These are phyloP conservation scores for Verticillium zaregamsianum DNA, from an alignment of 2,329 filamentous ascomycete genomes.

Conservation along the genomic window DNA sequence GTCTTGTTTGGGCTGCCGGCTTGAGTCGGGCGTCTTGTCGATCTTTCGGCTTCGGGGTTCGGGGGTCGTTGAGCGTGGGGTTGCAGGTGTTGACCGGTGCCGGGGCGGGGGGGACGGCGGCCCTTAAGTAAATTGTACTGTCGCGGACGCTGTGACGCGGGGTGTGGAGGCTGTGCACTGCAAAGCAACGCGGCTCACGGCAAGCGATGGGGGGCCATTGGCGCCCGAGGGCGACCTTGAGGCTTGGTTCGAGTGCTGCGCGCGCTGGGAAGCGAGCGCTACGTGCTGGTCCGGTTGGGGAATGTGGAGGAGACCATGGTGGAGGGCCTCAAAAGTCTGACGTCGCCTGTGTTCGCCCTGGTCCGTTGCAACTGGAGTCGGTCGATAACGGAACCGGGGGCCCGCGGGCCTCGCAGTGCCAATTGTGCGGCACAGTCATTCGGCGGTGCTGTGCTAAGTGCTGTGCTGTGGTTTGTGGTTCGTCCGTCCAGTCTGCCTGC, in stretches of 20 bases:
- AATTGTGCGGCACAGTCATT: slow-evolving; percentile 1
- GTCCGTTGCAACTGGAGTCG: neutral
- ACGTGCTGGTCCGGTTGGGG: neutral
- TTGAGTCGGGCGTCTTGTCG: neutral
- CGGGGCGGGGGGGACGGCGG: neutral
- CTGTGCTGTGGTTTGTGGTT: slow-evolving; percentile 1
- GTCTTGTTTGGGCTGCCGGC: neutral
- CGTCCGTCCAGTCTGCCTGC: slow-evolving; percentile 8
- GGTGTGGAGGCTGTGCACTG: neutral
- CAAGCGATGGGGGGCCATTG: neutral
- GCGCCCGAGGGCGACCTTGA: neutral
- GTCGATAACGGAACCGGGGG: neutral
- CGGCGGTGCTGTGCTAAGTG: neutral
- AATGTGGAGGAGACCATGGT: neutral
- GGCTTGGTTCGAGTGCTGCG: neutral
- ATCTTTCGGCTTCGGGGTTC: slow-evolving; percentile 13
- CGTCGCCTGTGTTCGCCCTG: neutral
- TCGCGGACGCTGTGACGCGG: neutral
- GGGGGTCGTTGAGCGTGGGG: slow-evolving; percentile 9
- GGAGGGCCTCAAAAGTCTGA: slow-evolving; percentile 12
- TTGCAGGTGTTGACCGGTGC: slow-evolving; percentile 6
- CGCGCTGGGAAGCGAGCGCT: neutral
- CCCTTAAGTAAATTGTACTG: neutral
- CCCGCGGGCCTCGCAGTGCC: slow-evolving; percentile 3
- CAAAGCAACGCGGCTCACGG: neutral